Evolutionary conservation across 2,329 filamentous ascomycete genomes (phyloP), one percentile per base, ranked within the genome.

Genomic region (Colletotrichum scovillei): DNA sequence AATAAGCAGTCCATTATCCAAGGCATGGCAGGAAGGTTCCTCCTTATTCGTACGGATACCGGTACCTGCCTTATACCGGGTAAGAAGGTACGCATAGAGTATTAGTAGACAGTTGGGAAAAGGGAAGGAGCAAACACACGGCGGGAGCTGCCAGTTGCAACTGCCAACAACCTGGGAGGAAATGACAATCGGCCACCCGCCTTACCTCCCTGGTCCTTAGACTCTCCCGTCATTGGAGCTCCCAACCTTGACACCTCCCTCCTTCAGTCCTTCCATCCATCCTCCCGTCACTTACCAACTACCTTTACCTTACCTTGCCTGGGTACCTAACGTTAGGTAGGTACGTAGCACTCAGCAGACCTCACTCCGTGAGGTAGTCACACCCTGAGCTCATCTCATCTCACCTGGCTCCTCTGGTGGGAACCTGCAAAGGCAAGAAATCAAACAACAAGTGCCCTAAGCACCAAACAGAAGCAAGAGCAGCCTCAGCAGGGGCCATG

Each of bases 401-500:
- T 42, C 14, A 42, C 30, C 57, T 59, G 26, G 38, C 38, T 30
- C 24, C 52, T 55, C 57, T 42, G 38, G 64, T 59, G 32, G 26
- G 35, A 42, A 56, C 3, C 8, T 2, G 55, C 7, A 32, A 49
- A 49, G 42, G 24, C 16, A 57, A 57, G 16, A n/a, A 28, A 57
- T 19, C 24, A 57, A 57, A 57, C 26, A 57, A 57, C 7, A 22
- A 46, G 22, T 14, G 42, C 42, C 55, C 55, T n/a, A 67, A 67
- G 30, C 49, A 72, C 26, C 64, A 63, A 49, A 19, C n/a, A 72
- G 38, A 46, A 26, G 30, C 55, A 63, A 49, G 55, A 72, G 22
- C 32, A 35, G 32, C 32, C 32, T 35, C 32, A 12, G 32, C 46
- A 60, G 52, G 55, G 67, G 62, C 71, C 71, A 73, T 73, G 71